phyloP scores from a whole-genome alignment of 2,329 filamentous ascomycete genomes.

The Trichoderma sp. region DNA sequence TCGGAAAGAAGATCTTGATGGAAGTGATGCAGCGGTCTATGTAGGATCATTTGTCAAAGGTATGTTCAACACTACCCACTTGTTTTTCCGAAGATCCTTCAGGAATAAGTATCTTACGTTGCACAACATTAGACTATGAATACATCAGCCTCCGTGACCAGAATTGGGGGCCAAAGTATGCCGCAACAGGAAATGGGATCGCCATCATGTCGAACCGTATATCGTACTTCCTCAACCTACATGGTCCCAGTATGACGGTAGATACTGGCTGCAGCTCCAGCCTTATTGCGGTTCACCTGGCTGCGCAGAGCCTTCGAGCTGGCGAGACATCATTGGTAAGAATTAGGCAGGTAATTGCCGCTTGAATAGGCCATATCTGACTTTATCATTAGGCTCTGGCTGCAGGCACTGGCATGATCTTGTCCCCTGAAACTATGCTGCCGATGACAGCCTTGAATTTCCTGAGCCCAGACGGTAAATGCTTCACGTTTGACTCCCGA shows the following conservation, averaged over 20 bases:
- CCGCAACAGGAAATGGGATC: conserved; percentile 51
- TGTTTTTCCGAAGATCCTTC: neutral
- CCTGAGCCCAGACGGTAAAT: conserved; percentile 49
- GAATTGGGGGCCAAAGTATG: conserved; percentile 49
- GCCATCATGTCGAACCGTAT: conserved; percentile 55
- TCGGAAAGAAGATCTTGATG: conserved; percentile 41
- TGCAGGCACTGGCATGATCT: conserved; percentile 51
- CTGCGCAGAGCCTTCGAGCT: conserved; percentile 46
- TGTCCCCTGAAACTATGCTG: conserved; percentile 54
- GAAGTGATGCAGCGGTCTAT: conserved; percentile 46
- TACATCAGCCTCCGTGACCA: conserved; percentile 49
- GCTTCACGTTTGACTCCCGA: conserved; percentile 53
- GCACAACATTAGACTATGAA: conserved; percentile 43
- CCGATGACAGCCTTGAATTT: conserved; percentile 55
- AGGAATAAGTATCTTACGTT: neutral
- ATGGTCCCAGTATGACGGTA: conserved; percentile 54
- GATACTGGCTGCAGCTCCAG: conserved; percentile 59
- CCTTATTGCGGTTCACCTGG: conserved; percentile 52
- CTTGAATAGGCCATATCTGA: conserved; percentile 21
- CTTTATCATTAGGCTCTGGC: conserved; percentile 42
- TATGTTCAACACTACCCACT: conserved; percentile 20
- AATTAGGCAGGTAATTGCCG: neutral
- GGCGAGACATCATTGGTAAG: conserved; percentile 43
- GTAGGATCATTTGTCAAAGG: conserved; percentile 52
- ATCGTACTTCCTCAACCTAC: conserved; percentile 53